Evolutionary conservation across 202 grass and related monocot species (phyloP).

Genomic region (Saccharum hybrid): DNA sequence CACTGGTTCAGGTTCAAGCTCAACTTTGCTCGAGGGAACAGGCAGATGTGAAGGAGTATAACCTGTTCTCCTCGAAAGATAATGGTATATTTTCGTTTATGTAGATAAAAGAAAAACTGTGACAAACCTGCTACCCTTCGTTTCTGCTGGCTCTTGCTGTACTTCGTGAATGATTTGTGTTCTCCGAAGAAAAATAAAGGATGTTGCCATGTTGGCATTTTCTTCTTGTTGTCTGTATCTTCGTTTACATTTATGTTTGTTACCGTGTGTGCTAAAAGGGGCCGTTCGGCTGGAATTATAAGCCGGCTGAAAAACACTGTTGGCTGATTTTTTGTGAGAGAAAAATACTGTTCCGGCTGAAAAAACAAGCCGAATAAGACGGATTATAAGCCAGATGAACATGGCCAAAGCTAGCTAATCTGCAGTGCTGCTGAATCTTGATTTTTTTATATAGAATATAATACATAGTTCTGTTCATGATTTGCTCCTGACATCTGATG

Average conservation of each 20-base stretch:
- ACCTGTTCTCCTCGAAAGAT: slow-evolving; percentile 75
- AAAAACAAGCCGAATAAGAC: no score
- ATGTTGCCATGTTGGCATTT: neutral
- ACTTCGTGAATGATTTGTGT: slow-evolving; percentile 53
- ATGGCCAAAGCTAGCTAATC: neutral
- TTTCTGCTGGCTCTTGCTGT: slow-evolving; percentile 22
- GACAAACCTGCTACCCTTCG: slow-evolving; percentile 32
- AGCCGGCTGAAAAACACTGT: no score
- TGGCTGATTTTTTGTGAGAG: no score
- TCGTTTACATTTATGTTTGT: neutral
- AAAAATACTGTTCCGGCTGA: no score
- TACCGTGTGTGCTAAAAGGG: neutral
- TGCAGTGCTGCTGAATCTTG: neutral
- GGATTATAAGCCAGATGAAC: no score
- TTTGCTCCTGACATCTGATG: neutral
- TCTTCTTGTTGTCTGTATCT: neutral
- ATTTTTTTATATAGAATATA: no score
- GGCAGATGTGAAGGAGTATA: slow-evolving; percentile 75
- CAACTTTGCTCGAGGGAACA: slow-evolving; percentile 66
- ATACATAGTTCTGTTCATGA: neutral
- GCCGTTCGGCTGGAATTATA: no score
- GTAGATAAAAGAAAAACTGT: slow-evolving; percentile 51
- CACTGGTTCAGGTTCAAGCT: slow-evolving; percentile 48
- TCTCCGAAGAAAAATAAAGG: slow-evolving; percentile 20
- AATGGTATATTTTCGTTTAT: slow-evolving; percentile 61